Base-by-base conservation (phyloP, 176 grass and related monocot genomes). In the Cenchrus purpureus region DNA sequence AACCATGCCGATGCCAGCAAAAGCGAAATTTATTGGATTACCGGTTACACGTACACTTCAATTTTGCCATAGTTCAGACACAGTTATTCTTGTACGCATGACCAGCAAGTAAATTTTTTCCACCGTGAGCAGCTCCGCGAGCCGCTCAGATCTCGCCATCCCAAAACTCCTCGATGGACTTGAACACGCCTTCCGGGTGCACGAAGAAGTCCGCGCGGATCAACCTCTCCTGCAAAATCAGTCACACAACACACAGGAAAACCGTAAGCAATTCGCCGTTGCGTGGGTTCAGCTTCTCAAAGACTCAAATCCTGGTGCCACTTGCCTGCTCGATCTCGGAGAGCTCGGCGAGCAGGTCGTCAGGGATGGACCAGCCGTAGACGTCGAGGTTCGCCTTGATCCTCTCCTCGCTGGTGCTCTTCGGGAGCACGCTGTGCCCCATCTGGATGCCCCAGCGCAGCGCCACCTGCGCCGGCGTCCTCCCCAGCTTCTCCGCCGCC, bases 361-460 rank as follows among this genome's bases (percentile, higher is more conserved):
- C 83, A 79, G 93, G 93, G 77, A 95, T 92, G 57, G 84, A 87
- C 93, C 93, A 91, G 63, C 58, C 79, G 51, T 72, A 91, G 63
- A 95, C 13, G 77, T 91, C 83, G 10, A 92, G 12, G 79, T 95
- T 95, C 52, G 68, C 83, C 71, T 49, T 78, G 54, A 95, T 87
- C 43, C 90, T 81, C 59, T 62, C 55, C 87, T 91, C 86, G 2
- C 9, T 71, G 10, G 88, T 86, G 79, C 93, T 95, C 88, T 95
- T 92, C 5, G 90, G 93, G 17, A 92, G 88, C 76, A 95, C 88
- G 48, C 90, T 87, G 44, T 95, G 76, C 49, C 93, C 90, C 29
- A 78, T 92, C 76, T 95, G 90, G 68, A 92, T 10, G 5, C 90
- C 93, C 93, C 93, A 95, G 9, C 83, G 73, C 16, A 95, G 77